These are phyloP conservation scores for Chaetoscypha palmicola DNA, from an alignment of 2,329 filamentous ascomycete genomes.

Conservation along the genomic window DNA sequence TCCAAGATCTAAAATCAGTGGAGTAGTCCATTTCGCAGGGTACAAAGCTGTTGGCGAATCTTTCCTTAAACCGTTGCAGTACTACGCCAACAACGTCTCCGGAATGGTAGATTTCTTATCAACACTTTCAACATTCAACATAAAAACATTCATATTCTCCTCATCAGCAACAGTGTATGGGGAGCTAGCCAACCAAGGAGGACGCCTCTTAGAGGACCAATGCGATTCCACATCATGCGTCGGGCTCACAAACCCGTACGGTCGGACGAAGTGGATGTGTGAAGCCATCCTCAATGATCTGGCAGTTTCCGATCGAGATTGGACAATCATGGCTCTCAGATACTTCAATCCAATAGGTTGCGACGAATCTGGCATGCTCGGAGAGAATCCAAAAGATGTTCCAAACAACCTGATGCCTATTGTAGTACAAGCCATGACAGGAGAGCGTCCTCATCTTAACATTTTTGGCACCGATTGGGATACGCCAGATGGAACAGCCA, in stretches of 20 bases:
- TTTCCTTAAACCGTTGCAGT: conserved; percentile 50
- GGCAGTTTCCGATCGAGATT: conserved; percentile 51
- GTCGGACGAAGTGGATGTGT: conserved; percentile 58
- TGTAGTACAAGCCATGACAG: conserved; percentile 52
- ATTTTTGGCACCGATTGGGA: conserved; percentile 59
- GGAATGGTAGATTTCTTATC: conserved; percentile 52
- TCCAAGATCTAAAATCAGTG: conserved; percentile 42
- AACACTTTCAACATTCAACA: conserved; percentile 48
- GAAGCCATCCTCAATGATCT: conserved; percentile 58
- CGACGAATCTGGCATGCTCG: conserved; percentile 53
- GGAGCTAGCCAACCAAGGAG: conserved; percentile 40
- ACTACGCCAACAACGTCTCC: conserved; percentile 60
- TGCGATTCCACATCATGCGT: conserved; percentile 44
- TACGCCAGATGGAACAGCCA: conserved; percentile 55
- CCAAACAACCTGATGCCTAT: conserved; percentile 59
- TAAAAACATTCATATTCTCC: conserved; percentile 60
- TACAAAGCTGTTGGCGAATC: conserved; percentile 60
- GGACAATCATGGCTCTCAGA: conserved; percentile 54
- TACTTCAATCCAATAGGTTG: conserved; percentile 64
- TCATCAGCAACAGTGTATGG: conserved; percentile 62
- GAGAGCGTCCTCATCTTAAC: conserved; percentile 43
- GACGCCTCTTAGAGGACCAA: conserved; percentile 47
- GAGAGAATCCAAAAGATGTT: conserved; percentile 52
- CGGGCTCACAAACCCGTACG: conserved; percentile 57
- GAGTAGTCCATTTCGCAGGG: conserved; percentile 61